Evolutionary conservation across 768 basidiomycete genomes (phyloP), one percentile per base, ranked within the genome.

Genomic region (Termitomyces sp.): DNA sequence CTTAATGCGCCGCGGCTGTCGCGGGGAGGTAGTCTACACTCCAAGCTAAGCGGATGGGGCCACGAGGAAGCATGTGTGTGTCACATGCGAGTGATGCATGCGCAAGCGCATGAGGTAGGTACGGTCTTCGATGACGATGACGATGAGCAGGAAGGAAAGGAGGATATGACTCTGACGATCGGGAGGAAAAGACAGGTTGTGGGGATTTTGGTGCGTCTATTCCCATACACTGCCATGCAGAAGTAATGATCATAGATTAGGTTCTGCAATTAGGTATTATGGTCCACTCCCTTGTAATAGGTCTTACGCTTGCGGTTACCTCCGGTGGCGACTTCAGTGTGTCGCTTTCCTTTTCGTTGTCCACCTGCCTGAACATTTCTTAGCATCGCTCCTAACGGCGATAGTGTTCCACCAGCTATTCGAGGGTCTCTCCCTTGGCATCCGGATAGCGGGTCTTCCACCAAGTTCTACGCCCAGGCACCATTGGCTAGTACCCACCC

Each of bases 321-420:
- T 74, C 79, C 5, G 86, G 88, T 18, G 62, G 81, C 1, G 88
- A 90, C 53, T 91, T 92, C 59, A 78, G 89, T 90, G 58, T 57
- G 85, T 79, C 52, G 5, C 32, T 46, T 55, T 24, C 59, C 18
- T 12, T 34, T 5, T 18, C 8, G 12, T 34, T 9, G 10, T 52
- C 39, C 16, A 27, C 26, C 3, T 53, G 37, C 10, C 43, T 61
- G 6, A 32, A 48, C 24, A 2, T 39, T 1, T 44, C 6, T 37
- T 37, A 90, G 89, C 86, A 2, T 86, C 88, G 0, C 79, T 92
- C 2, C 79, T 88, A 13, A 81, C 86, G 4, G 90, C 90, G 1
- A 83, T 92, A 32, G 73, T 83, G 26, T 92, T 92, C 68, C 92
- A 93, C 66, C 91, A 93, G 64, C 74, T 92, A 10, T 93, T 92